Conservation (phyloP, 768 basidiomycete genomes). For the Clitopilus hobsonii region DNA sequence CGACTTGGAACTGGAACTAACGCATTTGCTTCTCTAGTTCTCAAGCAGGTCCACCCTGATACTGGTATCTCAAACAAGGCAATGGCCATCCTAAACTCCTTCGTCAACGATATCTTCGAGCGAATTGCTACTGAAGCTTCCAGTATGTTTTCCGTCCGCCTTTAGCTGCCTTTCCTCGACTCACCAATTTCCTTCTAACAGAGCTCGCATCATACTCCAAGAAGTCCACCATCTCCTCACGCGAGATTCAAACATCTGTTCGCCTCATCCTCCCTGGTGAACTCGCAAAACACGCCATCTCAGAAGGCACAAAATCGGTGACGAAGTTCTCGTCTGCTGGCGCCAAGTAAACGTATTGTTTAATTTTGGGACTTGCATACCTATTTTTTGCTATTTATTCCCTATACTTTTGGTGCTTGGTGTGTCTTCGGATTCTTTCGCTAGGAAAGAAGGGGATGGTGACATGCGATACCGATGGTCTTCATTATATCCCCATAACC, state of each 20-base stretch:
- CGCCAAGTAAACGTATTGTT: conserved; percentile 39
- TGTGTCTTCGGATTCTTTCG: conserved; percentile 1
- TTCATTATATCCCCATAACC: neutral
- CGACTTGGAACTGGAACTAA: neutral
- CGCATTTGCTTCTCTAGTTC: conserved; percentile 44
- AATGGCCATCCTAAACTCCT: conserved; percentile 88
- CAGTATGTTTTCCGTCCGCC: conserved; percentile 40
- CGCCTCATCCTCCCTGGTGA: conserved; percentile 96
- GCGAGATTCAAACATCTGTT: conserved; percentile 96
- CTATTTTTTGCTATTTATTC: conserved; percentile 1
- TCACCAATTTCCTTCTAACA: conserved; percentile 21
- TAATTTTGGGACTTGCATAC: conserved; percentile 4
- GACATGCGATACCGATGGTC: neutral
- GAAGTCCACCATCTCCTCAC: conserved; percentile 97
- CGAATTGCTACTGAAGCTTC: conserved; percentile 88
- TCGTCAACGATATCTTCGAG: conserved; percentile 94
- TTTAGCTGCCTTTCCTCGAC: neutral
- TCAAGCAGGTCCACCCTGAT: conserved; percentile 97
- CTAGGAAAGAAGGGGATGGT: neutral
- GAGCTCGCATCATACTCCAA: conserved; percentile 98
- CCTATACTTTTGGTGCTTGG: neutral
- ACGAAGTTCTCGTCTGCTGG: conserved; percentile 60
- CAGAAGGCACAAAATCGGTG: conserved; percentile 73
- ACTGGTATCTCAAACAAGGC: conserved; percentile 99
- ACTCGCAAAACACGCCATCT: conserved; percentile 97